These are phyloP conservation scores for Anaeramoeba flamelloides DNA, from an alignment of 78 protist species.

Conservation along the genomic window DNA sequence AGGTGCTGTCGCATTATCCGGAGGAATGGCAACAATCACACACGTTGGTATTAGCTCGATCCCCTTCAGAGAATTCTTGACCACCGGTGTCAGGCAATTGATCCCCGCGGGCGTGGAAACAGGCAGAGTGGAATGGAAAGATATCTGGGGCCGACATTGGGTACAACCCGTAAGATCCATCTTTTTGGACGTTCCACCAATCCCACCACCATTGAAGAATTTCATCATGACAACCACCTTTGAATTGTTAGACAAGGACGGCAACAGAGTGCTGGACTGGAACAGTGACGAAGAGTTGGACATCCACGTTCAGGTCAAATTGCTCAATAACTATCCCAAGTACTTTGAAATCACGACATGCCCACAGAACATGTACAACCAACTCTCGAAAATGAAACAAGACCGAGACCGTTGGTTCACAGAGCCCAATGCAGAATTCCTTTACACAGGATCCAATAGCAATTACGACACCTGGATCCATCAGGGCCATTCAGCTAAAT, in stretches of 20 bases:
- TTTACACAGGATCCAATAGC: neutral
- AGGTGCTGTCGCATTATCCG: neutral
- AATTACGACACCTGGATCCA: neutral
- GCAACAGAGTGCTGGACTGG: neutral
- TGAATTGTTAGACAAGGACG: neutral
- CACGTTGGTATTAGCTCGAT: neutral
- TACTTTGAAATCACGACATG: constrained; percentile 1
- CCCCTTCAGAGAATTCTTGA: neutral
- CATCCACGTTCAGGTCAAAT: neutral
- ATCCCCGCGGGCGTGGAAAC: neutral
- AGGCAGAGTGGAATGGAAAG: constrained; percentile 1
- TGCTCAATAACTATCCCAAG: neutral
- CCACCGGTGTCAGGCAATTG: neutral
- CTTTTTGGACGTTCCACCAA: neutral
- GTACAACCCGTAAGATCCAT: neutral
- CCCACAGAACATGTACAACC: neutral
- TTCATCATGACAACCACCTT: constrained; percentile 7
- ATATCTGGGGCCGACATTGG: neutral
- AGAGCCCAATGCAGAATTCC: neutral
- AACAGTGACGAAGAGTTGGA: neutral
- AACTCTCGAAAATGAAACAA: too few relatives aligned
- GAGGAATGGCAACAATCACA: neutral
- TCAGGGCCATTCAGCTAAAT: neutral
- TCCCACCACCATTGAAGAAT: constrained; percentile 1
- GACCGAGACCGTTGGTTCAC: neutral